phyloP scores from a whole-genome alignment of 2,329 filamentous ascomycete genomes.

The Stemphylium vesicarium region DNA sequence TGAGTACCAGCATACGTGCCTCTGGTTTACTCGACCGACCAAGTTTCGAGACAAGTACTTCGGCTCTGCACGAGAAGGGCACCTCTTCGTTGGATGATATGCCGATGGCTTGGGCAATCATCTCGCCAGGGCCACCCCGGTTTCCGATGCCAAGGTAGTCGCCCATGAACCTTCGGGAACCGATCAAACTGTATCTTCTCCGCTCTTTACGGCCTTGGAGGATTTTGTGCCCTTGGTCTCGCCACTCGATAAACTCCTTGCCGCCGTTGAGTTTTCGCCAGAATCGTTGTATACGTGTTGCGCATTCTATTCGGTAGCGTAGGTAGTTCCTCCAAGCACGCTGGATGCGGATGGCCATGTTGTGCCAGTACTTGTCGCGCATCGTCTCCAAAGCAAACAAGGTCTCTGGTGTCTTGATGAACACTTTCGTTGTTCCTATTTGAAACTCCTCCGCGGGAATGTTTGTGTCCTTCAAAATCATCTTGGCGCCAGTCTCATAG shows the following conservation, averaged over 20 bases:
- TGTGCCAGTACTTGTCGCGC: constrained; percentile 98
- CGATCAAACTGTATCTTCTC: constrained; percentile 86
- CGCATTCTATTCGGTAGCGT: constrained; percentile 88
- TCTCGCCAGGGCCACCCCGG: constrained; percentile 76
- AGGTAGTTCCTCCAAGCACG: constrained; percentile 96
- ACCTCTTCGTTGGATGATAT: constrained; percentile 75
- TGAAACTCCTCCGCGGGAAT: constrained; percentile 96
- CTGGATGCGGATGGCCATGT: constrained; percentile 98
- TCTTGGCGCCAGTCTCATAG: constrained; percentile 82
- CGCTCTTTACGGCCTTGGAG: constrained; percentile 88
- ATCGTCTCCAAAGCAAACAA: constrained; percentile 96
- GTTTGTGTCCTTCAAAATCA: constrained; percentile 95
- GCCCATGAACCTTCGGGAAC: constrained; percentile 89
- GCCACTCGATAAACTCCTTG: constrained; percentile 83
- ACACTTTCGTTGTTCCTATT: constrained; percentile 94
- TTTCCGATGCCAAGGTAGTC: constrained; percentile 93
- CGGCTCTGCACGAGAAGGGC: constrained; percentile 89
- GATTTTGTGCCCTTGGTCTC: constrained; percentile 84
- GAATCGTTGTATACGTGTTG: constrained; percentile 91
- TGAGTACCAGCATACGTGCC: constrained; percentile 83
- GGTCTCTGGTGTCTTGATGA: constrained; percentile 97
- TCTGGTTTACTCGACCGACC: constrained; percentile 94
- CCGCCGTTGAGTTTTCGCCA: constrained; percentile 94
- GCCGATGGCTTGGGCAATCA: constrained; percentile 77
- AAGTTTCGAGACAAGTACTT: constrained; percentile 91